These are phyloP conservation scores for Fragaria vesca DNA, from an alignment of 306 rosid species.

Conservation along the genomic window DNA sequence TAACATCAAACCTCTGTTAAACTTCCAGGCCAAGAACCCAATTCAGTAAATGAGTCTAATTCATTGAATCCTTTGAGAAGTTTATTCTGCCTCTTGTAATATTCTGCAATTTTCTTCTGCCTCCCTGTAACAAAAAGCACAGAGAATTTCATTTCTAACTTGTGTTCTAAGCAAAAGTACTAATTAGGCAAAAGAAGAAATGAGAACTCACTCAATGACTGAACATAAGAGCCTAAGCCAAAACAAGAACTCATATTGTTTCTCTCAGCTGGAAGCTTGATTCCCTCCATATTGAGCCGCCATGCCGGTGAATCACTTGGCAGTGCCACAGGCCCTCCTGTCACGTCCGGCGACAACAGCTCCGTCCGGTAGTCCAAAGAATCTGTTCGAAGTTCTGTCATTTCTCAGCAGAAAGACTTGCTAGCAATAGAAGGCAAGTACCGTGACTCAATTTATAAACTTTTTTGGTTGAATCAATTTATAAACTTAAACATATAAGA, in stretches of 20 bases:
- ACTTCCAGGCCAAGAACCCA: constrained; percentile 52
- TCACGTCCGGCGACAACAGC: constrained; percentile 63
- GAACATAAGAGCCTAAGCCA: constrained; percentile 48
- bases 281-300: constrained; percentile 72
- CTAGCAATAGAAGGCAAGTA: neutral
- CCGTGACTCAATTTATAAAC: constrained; percentile 4
- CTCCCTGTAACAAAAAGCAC: constrained; percentile 35
- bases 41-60: constrained; percentile 63
- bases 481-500: constrained; percentile 1
- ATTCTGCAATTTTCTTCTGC: constrained; percentile 58
- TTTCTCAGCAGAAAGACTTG: neutral
- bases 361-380: constrained; percentile 64
- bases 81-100: constrained; percentile 70
- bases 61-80: constrained; percentile 75
- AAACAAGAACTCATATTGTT: constrained; percentile 43
- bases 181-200: neutral
- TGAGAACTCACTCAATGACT: constrained; percentile 44
- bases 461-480: neutral
- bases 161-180: neutral
- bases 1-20: constrained; percentile 50
- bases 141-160: neutral
- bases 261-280: constrained; percentile 49
- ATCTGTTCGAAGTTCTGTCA: constrained; percentile 42
- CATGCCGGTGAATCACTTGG: constrained; percentile 59
- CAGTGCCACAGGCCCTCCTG: constrained; percentile 30